Conservation (phyloP, 441 rosid genomes). For the Populus hybrid region DNA sequence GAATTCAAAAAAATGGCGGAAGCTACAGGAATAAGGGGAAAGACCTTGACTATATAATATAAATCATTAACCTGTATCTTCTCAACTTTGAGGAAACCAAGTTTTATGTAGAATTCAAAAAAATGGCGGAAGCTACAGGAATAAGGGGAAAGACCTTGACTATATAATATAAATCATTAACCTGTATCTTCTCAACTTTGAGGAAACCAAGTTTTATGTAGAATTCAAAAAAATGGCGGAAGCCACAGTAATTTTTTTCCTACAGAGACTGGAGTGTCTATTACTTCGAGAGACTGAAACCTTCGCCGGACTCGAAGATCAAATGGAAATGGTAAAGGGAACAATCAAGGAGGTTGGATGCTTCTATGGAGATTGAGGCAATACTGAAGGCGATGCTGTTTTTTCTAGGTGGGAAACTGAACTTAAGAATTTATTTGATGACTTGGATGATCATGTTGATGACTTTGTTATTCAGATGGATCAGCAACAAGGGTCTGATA, state of each 20-base stretch:
- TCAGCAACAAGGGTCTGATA: slow-evolving; percentile 15
- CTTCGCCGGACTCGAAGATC: slow-evolving; percentile 24
- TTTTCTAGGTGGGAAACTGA: slow-evolving; percentile 15
- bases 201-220: neutral
- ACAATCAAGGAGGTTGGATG: slow-evolving; percentile 20
- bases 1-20: slow-evolving; percentile 23
- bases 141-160: neutral
- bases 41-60: neutral
- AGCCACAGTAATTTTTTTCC: slow-evolving; percentile 26
- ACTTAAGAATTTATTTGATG: slow-evolving; percentile 4
- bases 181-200: neutral
- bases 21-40: slow-evolving; percentile 14
- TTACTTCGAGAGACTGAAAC: slow-evolving; percentile 9
- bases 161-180: neutral
- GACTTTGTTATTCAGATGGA: slow-evolving; percentile 29
- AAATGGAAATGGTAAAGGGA: slow-evolving; percentile 1
- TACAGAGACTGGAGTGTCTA: slow-evolving; percentile 27
- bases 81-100: neutral
- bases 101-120: neutral
- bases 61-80: neutral
- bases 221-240: slow-evolving; percentile 23
- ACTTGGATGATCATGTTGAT: slow-evolving; percentile 30
- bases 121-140: slow-evolving; percentile 28
- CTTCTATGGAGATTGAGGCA: slow-evolving; percentile 6
- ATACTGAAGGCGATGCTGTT: slow-evolving; percentile 10